Evolutionary conservation across 345 rosid species (phyloP), one percentile per base, ranked within the genome.

Genomic region (Citropsis articulata): DNA sequence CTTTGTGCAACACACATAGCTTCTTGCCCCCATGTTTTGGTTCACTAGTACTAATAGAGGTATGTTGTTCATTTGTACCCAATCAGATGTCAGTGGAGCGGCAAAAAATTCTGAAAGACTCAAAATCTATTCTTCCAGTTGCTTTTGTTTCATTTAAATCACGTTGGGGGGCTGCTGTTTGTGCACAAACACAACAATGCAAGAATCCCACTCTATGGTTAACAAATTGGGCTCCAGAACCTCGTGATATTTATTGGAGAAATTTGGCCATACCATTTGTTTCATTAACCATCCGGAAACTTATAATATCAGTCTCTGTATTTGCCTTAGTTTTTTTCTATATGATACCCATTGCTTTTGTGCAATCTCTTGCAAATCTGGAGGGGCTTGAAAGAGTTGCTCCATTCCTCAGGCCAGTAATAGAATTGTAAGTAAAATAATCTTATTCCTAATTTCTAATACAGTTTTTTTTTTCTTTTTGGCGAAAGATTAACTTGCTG

Each of bases 311-410:
- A 19, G 10, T 92, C 33, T 78, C 89, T 27, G 94, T 96, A 69
- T 94, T 96, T 80, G 91, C 93, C 45, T 81, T 96, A 87, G 94
- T 94, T 78, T 96, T 96, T 85, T 96, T 92, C 88, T 96, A 96
- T 89, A 94, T 96, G 99, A 94, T 96, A 82, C 99, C 99, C 45
- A 94, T 96, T 13, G 98, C 99, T 83, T 96, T 96, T 27, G 99
- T 96, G 82, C 99, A 96, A 79, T 91, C 99, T 64, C 98, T 96
- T 83, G 99, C 99, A 75, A 96, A 92, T 79, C 81, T 96, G 81
- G 92, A 96, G 76, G 98, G 99, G 73, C 95, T 96, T 25, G 92
- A 88, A 72, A 87, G 76, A 81, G 99, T 92, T 66, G 98, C 97
- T 80, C 99, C 98, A 78, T 91, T 96, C 91, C 92, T 96, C 75